Base-by-base conservation (phyloP, 768 basidiomycete genomes). In the Lactifluus subvellereus region DNA sequence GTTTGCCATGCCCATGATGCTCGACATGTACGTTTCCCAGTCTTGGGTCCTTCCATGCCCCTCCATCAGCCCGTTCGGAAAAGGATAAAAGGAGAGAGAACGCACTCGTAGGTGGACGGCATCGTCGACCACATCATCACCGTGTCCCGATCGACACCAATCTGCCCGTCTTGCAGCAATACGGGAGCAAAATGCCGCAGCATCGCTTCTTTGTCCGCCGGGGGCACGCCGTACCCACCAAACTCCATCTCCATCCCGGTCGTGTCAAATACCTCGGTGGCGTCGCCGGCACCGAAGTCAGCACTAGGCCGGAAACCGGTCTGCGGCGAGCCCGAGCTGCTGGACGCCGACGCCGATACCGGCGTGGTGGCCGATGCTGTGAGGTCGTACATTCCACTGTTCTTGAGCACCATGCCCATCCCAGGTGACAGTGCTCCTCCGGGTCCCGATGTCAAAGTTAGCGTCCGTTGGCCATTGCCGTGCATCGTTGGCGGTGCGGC, bases 81-180 rank as follows among this genome's bases (percentile, higher is more conserved):
- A 8, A 22, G 14, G 27, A 47, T 2, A 45, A 4, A 16, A 1
- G 2, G 3, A 37, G 13, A 42, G 18, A 33, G 38, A 14, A 66
- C 67, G 54, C 56, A 68, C 67, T 66, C 65, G 18, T 50, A 54
- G 4, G 48, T 54, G 4, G 61, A 43, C 8, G 67, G 67, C 61
- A 68, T 53, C 52, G 54, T 60, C n/a, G 65, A 63, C 67, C 65
- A 68, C 67, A 68, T 68, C 65, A 55, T 66, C 65, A 66, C 60
- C 40, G 67, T 68, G 10, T 68, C 61, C 18, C 40, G 54, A 54
- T 66, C 65, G 20, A 63, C 67, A 4, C 65, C 67, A 18, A 66
- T 58, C 54, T 68, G 67, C 27, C 67, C 67, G 18, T 68, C 61
- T 30, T 59, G 60, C 48, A 55, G 3, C 16, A 66, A 10, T 27